Percentiles rank a stretch among this genome's conserved stretches.
Conservation (phyloP, 176 grass and related monocot genomes). For the Ananas comosus region DNA sequence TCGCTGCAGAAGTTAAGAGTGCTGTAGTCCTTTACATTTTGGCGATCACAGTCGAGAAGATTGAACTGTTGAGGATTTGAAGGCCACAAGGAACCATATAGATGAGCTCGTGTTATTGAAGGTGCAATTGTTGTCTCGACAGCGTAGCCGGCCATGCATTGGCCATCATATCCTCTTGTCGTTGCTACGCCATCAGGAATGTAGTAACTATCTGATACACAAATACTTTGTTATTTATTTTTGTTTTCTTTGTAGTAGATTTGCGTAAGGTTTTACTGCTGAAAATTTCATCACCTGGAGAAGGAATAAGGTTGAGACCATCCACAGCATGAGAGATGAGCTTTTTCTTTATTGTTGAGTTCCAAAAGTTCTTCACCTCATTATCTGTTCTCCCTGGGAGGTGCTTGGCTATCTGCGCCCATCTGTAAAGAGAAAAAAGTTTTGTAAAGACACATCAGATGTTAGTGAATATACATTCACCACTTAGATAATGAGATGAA, state of each 20-base stretch:
- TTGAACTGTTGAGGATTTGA: slow-evolving; percentile 8
- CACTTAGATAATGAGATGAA: not conserved
- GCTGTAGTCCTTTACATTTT: not conserved
- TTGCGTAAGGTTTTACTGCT: not conserved
- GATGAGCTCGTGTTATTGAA: not conserved
- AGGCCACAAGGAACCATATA: slow-evolving; percentile 19
- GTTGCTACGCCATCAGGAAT: slow-evolving; percentile 33
- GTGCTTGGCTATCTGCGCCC: slow-evolving; percentile 98
- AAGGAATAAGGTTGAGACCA: slow-evolving; percentile 29
- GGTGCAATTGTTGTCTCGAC: slow-evolving; percentile 4
- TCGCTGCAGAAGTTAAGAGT: not conserved
- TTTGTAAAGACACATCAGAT: not conserved
- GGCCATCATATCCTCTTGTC: slow-evolving; percentile 23
- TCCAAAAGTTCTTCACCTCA: slow-evolving; percentile 99
- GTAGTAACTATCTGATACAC: slow-evolving; percentile 41
- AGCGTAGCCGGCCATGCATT: slow-evolving; percentile 1
- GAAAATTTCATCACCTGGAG: slow-evolving; percentile 7
- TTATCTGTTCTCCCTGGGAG: slow-evolving; percentile 96
- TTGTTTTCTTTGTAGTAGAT: not conserved
- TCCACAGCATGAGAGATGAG: slow-evolving; percentile 58
- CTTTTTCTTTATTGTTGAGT: slow-evolving; percentile 99
- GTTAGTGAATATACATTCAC: not conserved
- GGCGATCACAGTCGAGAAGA: slow-evolving; percentile 1
- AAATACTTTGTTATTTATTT: not conserved
- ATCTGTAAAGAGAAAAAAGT: slow-evolving; percentile 35